Evolutionary conservation across 306 rosid genomes (phyloP), one percentile per base, ranked within the genome.

Genomic region (Cicer chorassanicum): DNA sequence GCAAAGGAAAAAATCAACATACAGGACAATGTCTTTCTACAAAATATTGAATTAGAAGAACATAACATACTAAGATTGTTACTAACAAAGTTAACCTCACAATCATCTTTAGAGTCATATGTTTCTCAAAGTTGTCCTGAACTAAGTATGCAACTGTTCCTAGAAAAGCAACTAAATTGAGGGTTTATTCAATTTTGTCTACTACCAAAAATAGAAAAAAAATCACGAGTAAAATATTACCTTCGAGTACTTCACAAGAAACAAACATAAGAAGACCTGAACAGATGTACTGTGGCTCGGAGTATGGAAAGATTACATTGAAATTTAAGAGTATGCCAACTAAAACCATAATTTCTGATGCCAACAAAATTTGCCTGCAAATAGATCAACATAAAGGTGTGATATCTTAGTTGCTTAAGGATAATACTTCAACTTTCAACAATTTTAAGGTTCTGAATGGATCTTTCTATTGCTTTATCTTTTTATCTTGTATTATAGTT

Each of bases 241-340:
- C 99, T 89, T 95, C 99, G 21, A 95, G 99, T 70, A 95, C 99
- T 90, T 95, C 99, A 1, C 98, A 98, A 24, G 97, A 81, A 82
- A 95, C 99, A 84, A 95, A 95, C 89, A 92, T 36, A 75, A 95
- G 79, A 51, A 95, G 97, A 69, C 99, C 99, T 9, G 99, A 95
- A 81, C 84, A 70, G 72, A 95, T 91, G 70, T 95, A 95, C 65
- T 95, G 99, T 6, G 87, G 78, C 84, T 83, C 86, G 5, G 97
- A 34, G 85, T 95, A 95, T 4, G 90, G 89, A 61, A 72, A 1
- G 13, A 95, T 16, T 42, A 84, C 6, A 48, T 92, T 78, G 84
- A 95, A 95, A 92, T 96, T 92, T 18, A 87, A 48, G 42, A 95
- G 24, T 69, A 95, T 73, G 66, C 99, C 99, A 1, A 90, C 2